phyloP scores from a whole-genome alignment of 1,284 basidiomycete genomes.

The Puccinia horiana region DNA sequence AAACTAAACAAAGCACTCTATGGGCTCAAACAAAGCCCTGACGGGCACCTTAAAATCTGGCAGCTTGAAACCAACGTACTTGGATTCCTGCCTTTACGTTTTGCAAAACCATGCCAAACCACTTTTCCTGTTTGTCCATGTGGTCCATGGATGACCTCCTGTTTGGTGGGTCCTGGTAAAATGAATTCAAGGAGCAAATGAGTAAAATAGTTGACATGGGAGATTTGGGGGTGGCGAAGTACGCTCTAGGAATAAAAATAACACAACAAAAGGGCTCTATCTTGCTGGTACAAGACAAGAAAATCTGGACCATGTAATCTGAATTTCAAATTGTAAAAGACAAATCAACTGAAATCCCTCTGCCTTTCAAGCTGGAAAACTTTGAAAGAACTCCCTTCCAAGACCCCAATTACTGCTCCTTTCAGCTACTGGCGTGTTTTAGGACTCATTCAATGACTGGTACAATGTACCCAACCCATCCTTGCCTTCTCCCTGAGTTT shows the following conservation, averaged over 20 bases:
- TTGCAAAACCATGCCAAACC: background rate
- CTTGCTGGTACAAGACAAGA: background rate
- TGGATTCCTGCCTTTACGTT: background rate
- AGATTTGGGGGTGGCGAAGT: background rate
- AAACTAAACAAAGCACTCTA: too few relatives aligned
- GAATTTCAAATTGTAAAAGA: background rate
- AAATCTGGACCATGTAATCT: background rate
- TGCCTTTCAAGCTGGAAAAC: too few relatives aligned
- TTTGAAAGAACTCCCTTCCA: background rate
- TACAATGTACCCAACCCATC: background rate
- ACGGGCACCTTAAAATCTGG: background rate
- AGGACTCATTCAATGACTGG: background rate
- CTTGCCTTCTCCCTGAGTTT: background rate
- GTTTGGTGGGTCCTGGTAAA: too few relatives aligned
- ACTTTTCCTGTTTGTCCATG: conserved; percentile 5
- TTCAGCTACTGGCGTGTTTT: too few relatives aligned
- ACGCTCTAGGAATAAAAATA: background rate
- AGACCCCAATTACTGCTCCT: background rate
- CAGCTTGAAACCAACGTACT: background rate
- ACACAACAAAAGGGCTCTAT: background rate
- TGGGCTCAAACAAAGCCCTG: too few relatives aligned
- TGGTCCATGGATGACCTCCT: too few relatives aligned
- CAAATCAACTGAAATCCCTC: too few relatives aligned
- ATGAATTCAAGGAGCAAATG: background rate
- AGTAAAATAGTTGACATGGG: background rate